Evolutionary conservation across 257 asterid genomes (phyloP), one percentile per base, ranked within the genome.

Genomic region (Fraxinus americana): DNA sequence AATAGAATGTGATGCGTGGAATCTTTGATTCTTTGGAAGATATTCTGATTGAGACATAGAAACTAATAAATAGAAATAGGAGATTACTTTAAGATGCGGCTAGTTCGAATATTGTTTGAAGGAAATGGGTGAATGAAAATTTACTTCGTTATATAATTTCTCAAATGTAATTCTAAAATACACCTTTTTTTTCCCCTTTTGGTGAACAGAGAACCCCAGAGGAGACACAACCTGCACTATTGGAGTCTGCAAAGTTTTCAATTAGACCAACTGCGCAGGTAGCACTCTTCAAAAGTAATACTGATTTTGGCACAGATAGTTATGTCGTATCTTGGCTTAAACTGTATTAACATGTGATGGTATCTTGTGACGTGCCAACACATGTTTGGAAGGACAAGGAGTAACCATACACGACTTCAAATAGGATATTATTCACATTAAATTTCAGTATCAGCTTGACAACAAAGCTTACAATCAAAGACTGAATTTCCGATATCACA

Each of bases 151-250:
- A 14, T 12, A 25, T 54, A 59, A 36, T 75, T 70, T 14, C 35
- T 1, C 2, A 35, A 52, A 27, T 12, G 69, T 1, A 7, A 2
- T 12, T 63, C n/a, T 19, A 5, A 27, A 67, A 50, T 54, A 48
- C 17, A 75, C 77, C 50, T 50, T 48, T 39, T 30, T 34, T n/a
- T 75, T 77, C 67, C 67, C 29, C 36, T 70, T 34, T 34, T 34
- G 36, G 36, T 76, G 81, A 79, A 59, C 81, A 81, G 88, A 81
- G 77, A 69, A 82, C 81, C 70, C 52, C 85, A 19, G 82, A 75
- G 29, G 84, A 80, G 77, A 73, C 77, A 80, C 79, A 66, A 29
- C 67, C 43, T 66, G 65, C 69, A 34, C 41, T 73, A 11, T 17
- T 68, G 48, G 81, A 78, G 67, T 65, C 75, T 57, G 81, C 76